Evolutionary conservation across 1,139 yeast genomes (phyloP).

Genomic region (Pichia terricola): DNA sequence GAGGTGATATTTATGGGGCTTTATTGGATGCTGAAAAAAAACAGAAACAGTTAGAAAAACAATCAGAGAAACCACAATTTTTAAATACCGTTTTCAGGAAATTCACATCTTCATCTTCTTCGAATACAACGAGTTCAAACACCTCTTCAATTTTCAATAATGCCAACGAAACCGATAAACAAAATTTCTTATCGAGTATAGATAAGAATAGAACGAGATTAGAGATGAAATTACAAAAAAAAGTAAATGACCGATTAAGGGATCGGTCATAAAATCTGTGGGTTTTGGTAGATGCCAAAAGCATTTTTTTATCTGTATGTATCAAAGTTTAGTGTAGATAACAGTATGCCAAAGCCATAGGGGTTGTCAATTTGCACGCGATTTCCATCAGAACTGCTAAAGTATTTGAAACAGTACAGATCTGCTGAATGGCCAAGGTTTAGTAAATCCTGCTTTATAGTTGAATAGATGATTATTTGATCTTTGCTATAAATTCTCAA

Average conservation of each 20-base stretch:
- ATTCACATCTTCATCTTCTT: background rate
- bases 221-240: constrained; percentile 22
- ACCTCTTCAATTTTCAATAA: background rate
- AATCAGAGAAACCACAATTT: background rate
- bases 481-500: no score
- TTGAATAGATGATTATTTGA: no score
- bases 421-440: no score
- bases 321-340: background rate
- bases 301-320: background rate
- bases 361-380: no score
- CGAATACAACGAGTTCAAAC: no score
- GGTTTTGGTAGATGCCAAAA: background rate
- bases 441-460: no score
- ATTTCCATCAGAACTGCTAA: no score
- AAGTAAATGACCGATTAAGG: constrained; percentile 21
- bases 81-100: background rate
- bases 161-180: background rate
- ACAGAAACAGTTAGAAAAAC: background rate
- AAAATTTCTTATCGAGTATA: background rate
- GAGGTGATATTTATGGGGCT: constrained; percentile 8
- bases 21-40: background rate
- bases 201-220: constrained; percentile 25
- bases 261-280: constrained; percentile 4
- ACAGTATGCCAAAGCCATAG: no score
- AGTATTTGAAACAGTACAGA: no score